Evolutionary conservation across 805 yeast genomes (phyloP), one percentile per base, ranked within the genome.

Genomic region (Starmerella bombicola): DNA sequence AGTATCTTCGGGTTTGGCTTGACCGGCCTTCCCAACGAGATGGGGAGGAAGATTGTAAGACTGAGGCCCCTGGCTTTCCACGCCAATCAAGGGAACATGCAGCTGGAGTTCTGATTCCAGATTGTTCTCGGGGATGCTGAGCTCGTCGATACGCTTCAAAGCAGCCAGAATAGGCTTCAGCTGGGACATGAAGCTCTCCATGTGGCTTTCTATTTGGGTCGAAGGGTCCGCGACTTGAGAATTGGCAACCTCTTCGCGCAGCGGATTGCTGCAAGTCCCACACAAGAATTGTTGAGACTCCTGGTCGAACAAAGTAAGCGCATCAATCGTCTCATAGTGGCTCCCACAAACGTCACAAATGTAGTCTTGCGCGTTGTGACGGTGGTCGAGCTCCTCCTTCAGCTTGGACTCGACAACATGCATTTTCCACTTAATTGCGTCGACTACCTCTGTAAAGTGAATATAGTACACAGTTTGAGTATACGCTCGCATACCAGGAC

Each of bases 361-460:
- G 57, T 81, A 91, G 3, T 97, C 98, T 55, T 91, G 94, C 1
- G 96, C 93, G 51, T 84, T 86, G 20, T 84, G 76, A 53, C 79
- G 81, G 29, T 76, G 80, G 38, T 83, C 77, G 63, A 88, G 71
- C 54, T 85, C 93, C 48, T 80, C 82, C 55, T 83, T 83, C 41
- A 86, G 68, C 40, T 69, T 59, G 51, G 78, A 78, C 12, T 83
- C 96, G 21, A 91, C 70, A 35, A 81, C 74, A 58, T 88, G 95
- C 44, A 88, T 81, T 56, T 86, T 85, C 97, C 97, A 91, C 61
- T 91, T 91, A 57, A 91, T 76, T 3, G 95, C 76, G 62, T 91
- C 98, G 30, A 91, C 82, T 0, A 97, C 93, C 59, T 85, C 94
- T 3, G 95, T 83, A 57, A 73, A 75, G 56, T 84, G 95, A 40